phyloP scores from a whole-genome alignment of 2,329 filamentous ascomycete genomes.

The Fusarium metavorans region DNA sequence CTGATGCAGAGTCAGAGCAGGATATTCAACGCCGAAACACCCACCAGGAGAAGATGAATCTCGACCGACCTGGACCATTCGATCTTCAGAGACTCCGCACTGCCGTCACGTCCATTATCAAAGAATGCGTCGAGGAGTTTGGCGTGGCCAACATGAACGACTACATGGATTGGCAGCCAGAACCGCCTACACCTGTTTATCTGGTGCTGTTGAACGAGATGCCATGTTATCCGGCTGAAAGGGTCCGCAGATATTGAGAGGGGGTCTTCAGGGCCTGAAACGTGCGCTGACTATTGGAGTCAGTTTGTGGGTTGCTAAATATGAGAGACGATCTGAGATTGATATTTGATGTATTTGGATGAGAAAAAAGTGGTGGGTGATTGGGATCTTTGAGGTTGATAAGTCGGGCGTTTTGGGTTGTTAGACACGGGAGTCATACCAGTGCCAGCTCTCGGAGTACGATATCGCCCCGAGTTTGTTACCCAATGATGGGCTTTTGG shows the following conservation, averaged over 20 bases:
- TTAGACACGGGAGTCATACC: background rate
- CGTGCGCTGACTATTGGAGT: background rate
- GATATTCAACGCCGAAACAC: background rate
- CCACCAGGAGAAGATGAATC: background rate
- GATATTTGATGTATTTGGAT: background rate
- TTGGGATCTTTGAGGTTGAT: background rate
- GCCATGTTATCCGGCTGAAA: slow-evolving; percentile 17
- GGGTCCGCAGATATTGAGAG: background rate
- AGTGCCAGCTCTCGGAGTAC: background rate
- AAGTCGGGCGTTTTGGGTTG: background rate
- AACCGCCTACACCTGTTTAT: slow-evolving; percentile 22
- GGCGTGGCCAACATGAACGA: slow-evolving; percentile 6
- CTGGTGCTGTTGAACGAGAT: slow-evolving; percentile 19
- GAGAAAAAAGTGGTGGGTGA: background rate
- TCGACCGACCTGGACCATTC: background rate
- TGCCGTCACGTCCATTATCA: slow-evolving; percentile 2
- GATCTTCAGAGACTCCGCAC: slow-evolving; percentile 12
- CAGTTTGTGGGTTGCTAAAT: background rate
- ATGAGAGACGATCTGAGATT: background rate
- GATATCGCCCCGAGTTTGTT: background rate
- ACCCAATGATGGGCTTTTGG: background rate
- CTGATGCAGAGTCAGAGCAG: background rate
- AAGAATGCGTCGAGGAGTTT: slow-evolving; percentile 11
- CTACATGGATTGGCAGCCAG: slow-evolving; percentile 35
- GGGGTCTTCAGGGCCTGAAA: background rate